A percentile compares a stretch with the other conserved stretches of the same genome.
These are phyloP conservation scores for Peronospora destructor DNA, from an alignment of 352 stramenopile species.

Conservation along the genomic window DNA sequence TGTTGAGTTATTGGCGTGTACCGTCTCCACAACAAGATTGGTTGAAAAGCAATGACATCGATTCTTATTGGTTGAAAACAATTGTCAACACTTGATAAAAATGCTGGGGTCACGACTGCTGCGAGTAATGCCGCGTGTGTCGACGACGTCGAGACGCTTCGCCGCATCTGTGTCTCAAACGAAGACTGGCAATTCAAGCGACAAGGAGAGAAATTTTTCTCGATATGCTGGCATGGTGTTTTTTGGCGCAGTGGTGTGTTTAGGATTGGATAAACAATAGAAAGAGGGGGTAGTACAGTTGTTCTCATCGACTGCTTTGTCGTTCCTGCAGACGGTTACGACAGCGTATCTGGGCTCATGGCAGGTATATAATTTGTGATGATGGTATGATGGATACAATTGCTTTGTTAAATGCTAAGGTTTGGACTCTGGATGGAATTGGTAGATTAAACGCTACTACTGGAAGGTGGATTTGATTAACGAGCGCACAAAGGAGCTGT, in stretches of 20 bases:
- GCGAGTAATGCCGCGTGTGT: conserved; percentile 14
- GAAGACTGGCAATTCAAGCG: conserved; percentile 2
- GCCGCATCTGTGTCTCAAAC: conserved; percentile 22
- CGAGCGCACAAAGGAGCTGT: conserved; percentile 71
- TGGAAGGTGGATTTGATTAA: conserved; percentile 87
- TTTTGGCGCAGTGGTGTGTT: conserved; percentile 72
- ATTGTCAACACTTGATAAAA: conserved; percentile 3
- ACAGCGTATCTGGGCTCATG: conserved; percentile 73
- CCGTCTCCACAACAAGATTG: conserved; percentile 7
- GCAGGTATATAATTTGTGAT: conserved; percentile 40
- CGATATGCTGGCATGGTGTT: conserved; percentile 80
- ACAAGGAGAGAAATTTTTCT: conserved; percentile 59
- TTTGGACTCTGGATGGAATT: conserved; percentile 2
- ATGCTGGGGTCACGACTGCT: conserved; percentile 24
- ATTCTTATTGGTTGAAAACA: conserved; percentile 9
- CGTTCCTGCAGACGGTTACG: conserved; percentile 40
- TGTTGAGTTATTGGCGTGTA: not conserved
- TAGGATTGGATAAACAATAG: not conserved
- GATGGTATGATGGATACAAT: not conserved
- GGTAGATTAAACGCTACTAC: conserved; percentile 78
- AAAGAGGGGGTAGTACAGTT: not conserved
- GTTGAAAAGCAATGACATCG: conserved; percentile 5
- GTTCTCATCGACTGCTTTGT: conserved; percentile 4
- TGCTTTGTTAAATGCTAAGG: conserved; percentile 2
- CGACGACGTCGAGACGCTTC: conserved; percentile 22